phyloP scores from a whole-genome alignment of 2,329 filamentous ascomycete species.

The Cephalotrichum gorgonifer region DNA sequence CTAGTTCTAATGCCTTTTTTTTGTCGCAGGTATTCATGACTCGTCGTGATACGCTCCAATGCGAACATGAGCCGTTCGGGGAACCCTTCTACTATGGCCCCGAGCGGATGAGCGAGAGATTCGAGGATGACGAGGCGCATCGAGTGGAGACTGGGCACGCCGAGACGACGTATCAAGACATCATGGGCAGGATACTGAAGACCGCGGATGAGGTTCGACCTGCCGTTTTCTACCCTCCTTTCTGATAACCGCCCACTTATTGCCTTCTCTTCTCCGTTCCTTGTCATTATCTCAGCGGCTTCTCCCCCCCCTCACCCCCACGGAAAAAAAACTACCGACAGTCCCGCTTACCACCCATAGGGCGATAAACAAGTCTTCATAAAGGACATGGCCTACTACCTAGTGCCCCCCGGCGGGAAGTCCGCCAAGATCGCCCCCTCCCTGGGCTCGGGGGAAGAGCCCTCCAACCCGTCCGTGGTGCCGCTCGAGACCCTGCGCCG shows the following conservation, averaged over 20 bases:
- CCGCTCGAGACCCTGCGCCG: slow-evolving; percentile 62
- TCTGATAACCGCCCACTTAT: neutral
- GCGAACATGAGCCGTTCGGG: slow-evolving; percentile 91
- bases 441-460: slow-evolving; percentile 55
- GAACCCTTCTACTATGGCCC: slow-evolving; percentile 95
- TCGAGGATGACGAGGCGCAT: slow-evolving; percentile 52
- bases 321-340: slow-evolving; percentile 4
- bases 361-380: slow-evolving; percentile 78
- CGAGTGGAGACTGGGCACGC: slow-evolving; percentile 55
- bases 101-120: slow-evolving; percentile 73
- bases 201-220: slow-evolving; percentile 60
- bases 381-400: slow-evolving; percentile 94
- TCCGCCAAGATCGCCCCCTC: slow-evolving; percentile 67
- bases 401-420: slow-evolving; percentile 64
- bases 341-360: slow-evolving; percentile 29
- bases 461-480: slow-evolving; percentile 74
- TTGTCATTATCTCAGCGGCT: neutral
- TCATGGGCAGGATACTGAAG: slow-evolving; percentile 65
- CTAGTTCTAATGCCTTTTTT: neutral
- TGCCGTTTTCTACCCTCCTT: neutral
- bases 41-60: slow-evolving; percentile 67
- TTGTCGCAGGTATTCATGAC: slow-evolving; percentile 83
- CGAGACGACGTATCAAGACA: slow-evolving; percentile 61
- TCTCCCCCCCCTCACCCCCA: neutral
- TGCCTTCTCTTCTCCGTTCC: neutral